A percentile compares a stretch with the other conserved stretches of the same genome.
These are phyloP conservation scores for Globisporangium nagaii DNA, from an alignment of 352 stramenopile species.

Conservation along the genomic window DNA sequence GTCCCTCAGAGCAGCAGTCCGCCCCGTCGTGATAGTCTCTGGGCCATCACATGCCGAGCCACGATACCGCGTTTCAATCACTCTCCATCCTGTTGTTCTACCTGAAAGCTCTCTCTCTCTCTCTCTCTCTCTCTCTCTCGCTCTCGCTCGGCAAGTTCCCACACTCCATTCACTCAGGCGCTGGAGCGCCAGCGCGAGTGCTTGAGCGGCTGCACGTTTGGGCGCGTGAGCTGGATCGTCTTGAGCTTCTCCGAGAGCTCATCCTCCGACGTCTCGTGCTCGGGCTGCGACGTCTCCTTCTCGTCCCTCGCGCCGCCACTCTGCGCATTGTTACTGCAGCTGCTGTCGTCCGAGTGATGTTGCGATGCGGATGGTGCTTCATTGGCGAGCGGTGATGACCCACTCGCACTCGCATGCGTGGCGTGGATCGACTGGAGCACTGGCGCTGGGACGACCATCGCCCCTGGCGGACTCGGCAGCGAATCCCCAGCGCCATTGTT, in stretches of 20 bases:
- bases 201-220: conserved; percentile 50
- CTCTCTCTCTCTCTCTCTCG: neutral
- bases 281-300: neutral
- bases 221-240: conserved; percentile 59
- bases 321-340: neutral
- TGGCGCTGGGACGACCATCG: conserved; percentile 2
- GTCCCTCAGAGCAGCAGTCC: too few species aligned
- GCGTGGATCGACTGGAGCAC: neutral
- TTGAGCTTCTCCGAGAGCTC: conserved; percentile 58
- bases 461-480: conserved; percentile 2
- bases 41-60: too few species aligned
- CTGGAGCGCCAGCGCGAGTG: conserved; percentile 23
- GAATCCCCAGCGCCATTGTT: neutral
- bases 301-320: neutral
- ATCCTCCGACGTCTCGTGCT: conserved; percentile 39
- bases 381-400: neutral
- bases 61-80: too few species aligned
- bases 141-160: too few species aligned
- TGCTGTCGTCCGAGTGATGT: neutral
- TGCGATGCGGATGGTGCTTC: neutral
- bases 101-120: neutral
- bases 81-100: too few species aligned
- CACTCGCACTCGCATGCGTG: neutral
- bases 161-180: neutral
- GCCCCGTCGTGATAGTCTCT: too few species aligned